Evolutionary conservation across 2,329 filamentous ascomycete genomes (phyloP).

Genomic region (Madurella fahalii): DNA sequence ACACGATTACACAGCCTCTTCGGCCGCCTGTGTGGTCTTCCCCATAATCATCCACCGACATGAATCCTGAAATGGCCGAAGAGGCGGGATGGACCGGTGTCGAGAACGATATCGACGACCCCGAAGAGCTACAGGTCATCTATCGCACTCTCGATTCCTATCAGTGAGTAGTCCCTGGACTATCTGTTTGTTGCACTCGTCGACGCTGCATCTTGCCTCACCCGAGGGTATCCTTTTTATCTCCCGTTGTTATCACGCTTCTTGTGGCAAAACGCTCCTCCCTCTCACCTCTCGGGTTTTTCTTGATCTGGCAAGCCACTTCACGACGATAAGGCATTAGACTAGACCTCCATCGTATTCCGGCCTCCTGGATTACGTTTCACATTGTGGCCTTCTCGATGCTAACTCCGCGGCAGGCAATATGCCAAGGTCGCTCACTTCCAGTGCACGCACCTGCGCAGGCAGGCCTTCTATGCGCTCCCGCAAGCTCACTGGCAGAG

Average conservation of each 20-base stretch:
- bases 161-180: constrained; percentile 54
- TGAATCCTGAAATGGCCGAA: constrained; percentile 28
- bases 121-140: constrained; percentile 75
- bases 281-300: too few species aligned
- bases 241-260: neutral
- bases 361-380: neutral
- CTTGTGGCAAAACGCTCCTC: neutral
- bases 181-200: neutral
- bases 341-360: too few species aligned
- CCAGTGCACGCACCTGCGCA: constrained; percentile 84
- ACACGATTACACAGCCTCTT: neutral
- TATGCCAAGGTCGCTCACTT: constrained; percentile 82
- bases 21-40: too few species aligned
- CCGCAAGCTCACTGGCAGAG: constrained; percentile 80
- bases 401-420: constrained; percentile 51
- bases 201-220: neutral
- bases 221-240: neutral
- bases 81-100: constrained; percentile 55
- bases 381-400: neutral
- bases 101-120: constrained; percentile 65
- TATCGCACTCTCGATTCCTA: constrained; percentile 85
- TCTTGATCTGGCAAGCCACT: too few species aligned
- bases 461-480: constrained; percentile 89
- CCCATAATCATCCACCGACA: too few species aligned
- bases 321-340: too few species aligned